Conservation (phyloP, 768 basidiomycete genomes). For the Cyathus striatus region DNA sequence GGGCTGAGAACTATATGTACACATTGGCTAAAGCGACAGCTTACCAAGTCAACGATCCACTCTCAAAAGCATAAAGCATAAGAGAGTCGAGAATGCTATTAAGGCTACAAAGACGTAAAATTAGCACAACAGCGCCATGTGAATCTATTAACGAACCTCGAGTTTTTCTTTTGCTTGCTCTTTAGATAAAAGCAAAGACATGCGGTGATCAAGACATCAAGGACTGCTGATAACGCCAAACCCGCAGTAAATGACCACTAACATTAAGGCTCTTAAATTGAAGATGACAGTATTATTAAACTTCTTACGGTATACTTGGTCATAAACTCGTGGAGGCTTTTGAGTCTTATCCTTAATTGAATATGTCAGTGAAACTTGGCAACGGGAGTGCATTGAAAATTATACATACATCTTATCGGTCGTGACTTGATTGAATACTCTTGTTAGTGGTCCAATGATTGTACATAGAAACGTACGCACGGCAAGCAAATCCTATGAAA, state of each 20-base stretch:
- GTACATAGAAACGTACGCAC: constrained; percentile 12
- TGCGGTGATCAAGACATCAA: constrained; percentile 46
- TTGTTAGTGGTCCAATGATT: not conserved
- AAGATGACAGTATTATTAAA: not conserved
- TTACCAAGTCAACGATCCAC: constrained; percentile 43
- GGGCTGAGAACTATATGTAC: not conserved
- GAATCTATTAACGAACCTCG: constrained; percentile 27
- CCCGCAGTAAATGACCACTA: constrained; percentile 50
- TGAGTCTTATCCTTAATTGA: constrained; percentile 28
- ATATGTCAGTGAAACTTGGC: not conserved
- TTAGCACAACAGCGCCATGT: not conserved
- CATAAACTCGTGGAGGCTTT: constrained; percentile 15
- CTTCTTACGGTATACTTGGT: constrained; percentile 11
- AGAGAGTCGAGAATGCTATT: constrained; percentile 41
- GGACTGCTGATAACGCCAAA: constrained; percentile 39
- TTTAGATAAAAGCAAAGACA: constrained; percentile 39
- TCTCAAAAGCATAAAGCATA: constrained; percentile 50
- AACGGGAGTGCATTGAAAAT: not conserved
- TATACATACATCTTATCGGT: constrained; percentile 20
- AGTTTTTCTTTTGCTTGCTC: constrained; percentile 28
- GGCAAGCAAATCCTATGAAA: constrained; percentile 18
- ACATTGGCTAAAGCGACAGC: not conserved
- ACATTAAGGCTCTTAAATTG: not conserved
- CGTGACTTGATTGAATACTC: constrained; percentile 22
- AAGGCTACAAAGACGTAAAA: constrained; percentile 17